Conservation (phyloP, 2,329 filamentous ascomycete species). For the Fusarium veterinarium region DNA sequence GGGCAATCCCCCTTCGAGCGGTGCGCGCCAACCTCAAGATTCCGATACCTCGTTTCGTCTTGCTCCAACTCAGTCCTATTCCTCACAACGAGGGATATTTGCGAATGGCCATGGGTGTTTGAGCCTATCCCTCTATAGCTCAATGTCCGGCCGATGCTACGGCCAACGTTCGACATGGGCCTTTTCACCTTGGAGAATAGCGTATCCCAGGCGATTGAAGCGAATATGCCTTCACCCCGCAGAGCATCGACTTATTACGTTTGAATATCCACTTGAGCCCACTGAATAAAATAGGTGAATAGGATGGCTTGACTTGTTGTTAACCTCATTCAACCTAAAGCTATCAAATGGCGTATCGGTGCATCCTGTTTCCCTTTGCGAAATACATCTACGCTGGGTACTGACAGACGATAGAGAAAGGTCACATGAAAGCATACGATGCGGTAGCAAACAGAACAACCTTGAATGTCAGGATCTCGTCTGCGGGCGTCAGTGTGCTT, state of each 20-base stretch:
- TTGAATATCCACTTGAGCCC: conserved; percentile 32
- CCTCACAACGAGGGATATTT: conserved; percentile 22
- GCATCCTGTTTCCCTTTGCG: not conserved
- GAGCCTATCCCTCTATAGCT: conserved; percentile 12
- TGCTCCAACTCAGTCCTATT: not conserved
- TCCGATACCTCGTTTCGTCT: not conserved
- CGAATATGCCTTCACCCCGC: conserved; percentile 11
- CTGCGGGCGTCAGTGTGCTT: conserved; percentile 25
- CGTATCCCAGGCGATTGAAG: conserved; percentile 9
- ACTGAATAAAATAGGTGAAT: conserved; percentile 24
- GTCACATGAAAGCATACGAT: not conserved
- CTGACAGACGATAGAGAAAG: not conserved
- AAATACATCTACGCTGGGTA: not conserved
- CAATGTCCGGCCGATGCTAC: conserved; percentile 12
- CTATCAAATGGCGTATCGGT: not conserved
- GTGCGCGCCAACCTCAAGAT: not conserved
- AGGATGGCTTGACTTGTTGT: conserved; percentile 5
- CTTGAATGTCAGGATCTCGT: conserved; percentile 6
- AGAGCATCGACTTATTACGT: conserved; percentile 35
- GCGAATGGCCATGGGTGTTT: not conserved
- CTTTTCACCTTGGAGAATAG: conserved; percentile 11
- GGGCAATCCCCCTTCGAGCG: not conserved
- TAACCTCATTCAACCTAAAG: not conserved
- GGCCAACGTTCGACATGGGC: conserved; percentile 1
- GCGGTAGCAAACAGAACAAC: not conserved